Base-by-base conservation (phyloP, 169 alveolate species). In the Besnoitia besnoiti region DNA sequence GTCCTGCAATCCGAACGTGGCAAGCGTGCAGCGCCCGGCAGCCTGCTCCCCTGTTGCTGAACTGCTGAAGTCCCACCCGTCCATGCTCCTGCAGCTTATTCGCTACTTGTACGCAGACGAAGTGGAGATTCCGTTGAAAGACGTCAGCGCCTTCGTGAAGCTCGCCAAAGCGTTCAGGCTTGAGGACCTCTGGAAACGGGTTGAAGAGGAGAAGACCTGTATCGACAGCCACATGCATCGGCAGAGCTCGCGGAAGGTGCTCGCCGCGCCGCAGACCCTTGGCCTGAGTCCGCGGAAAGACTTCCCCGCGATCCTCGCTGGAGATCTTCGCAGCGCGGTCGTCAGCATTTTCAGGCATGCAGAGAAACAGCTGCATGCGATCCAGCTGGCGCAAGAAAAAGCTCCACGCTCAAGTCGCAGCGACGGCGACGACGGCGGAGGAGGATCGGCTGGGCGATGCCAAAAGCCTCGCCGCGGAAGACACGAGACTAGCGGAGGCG, bases 21-120 rank as follows among this genome's bases (percentile, higher is more conserved):
- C n/a, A 16, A 51, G 67, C 24, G 67, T 14, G n/a, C n/a, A 24
- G 67, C 67, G 67, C 14, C n/a, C n/a, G 67, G n/a, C n/a, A n/a
- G n/a, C 59, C 24, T 49, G 24, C 16, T 7, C 59, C 59, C 16
- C 59, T 10, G 59, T 49, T 7, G 59, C 59, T 16, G 16, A 49
- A 7, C 79, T 62, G 27, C 44, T 76, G 27, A 37, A 7, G 49
- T 12, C 16, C 51, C 49, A 30, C 33, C 85, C 85, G 5, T 76
- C 8, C 50, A 10, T 76, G 85, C 46, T 76, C 37, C 44, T 4
- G 44, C 50, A 76, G 49, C 7, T 76, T 16, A 19, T 76, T 10
- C 46, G 85, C 21, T 76, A 39, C 33, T 16, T 76, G 55, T 76
- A 76, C 50, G n/a, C 85, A 35, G 85, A 76, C 50, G 85, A 76